Base-by-base conservation (phyloP, 352 stramenopile genomes). In the Blastocystis sp. region DNA sequence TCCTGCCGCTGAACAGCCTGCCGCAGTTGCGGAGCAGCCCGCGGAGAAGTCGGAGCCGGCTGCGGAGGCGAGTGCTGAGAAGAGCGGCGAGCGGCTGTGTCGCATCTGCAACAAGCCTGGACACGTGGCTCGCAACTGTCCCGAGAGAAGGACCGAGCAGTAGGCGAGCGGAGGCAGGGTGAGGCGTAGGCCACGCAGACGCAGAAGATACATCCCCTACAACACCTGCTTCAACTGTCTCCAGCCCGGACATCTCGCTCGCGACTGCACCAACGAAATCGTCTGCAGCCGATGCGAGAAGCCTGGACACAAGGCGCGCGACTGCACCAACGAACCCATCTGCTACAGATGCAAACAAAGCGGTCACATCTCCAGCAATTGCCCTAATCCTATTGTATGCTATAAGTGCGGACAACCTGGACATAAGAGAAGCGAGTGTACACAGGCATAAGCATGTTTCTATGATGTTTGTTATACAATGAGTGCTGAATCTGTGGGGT, bases 331-430 rank as follows among this genome's bases (percentile, higher is more conserved):
- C 34, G 90, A 90, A 47, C 77, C 63, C 5, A n/a, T 82, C 15
- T 91, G 90, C 80, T 90, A 90, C 87, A 87, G 90, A 76, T 91
- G 90, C 68, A 87, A 87, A 45, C 55, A 87, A 29, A 47, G 26
- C 13, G 90, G 90, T 3, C 90, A 91, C 66, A 84, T 90, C 29
- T 56, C 76, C 2, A 64, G 62, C 59, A 50, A 87, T 34, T 91
- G 90, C 62, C 73, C 90, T 15, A 79, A 76, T 45, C 77, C 77
- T 37, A 88, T 88, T 73, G 66, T 88, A 13, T 88, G 77, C 59
- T 79, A 79, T 69, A 88, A 88, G 50, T 88, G 77, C 61, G 66
- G 66, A 61, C 56, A 88, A 20, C 39, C 77, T 39, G 77, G 77
- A 20, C 77, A 88, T 23, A 88, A 84, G 73, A 64, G 73, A 84